Conservation (phyloP, 2,329 filamentous ascomycete genomes). For the Penicillium sp. region DNA sequence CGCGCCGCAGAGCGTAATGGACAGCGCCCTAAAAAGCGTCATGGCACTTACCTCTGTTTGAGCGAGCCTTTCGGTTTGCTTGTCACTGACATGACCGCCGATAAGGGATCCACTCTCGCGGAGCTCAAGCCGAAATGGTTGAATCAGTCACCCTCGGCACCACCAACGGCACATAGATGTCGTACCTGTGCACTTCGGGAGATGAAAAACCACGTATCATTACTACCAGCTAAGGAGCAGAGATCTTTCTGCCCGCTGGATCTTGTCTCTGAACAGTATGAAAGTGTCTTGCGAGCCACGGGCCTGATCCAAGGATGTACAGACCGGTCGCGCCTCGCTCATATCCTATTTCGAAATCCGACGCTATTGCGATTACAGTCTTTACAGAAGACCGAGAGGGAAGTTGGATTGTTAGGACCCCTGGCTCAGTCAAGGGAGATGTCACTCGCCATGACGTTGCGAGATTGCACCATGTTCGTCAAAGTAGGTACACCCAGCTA, state of each 20-base stretch:
- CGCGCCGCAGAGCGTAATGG: slow-evolving; percentile 47
- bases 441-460: slow-evolving; percentile 73
- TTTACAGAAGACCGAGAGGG: slow-evolving; percentile 35
- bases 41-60: slow-evolving; percentile 53
- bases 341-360: slow-evolving; percentile 35
- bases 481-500: slow-evolving; percentile 47
- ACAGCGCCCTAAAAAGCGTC: slow-evolving; percentile 51
- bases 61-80: slow-evolving; percentile 66
- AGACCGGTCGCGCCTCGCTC: slow-evolving; percentile 39
- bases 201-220: slow-evolving; percentile 46
- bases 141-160: slow-evolving; percentile 71
- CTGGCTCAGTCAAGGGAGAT: slow-evolving; percentile 50
- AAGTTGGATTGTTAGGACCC: slow-evolving; percentile 39
- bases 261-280: slow-evolving; percentile 53
- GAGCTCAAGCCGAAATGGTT: slow-evolving; percentile 90
- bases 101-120: slow-evolving; percentile 47
- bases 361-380: slow-evolving; percentile 37
- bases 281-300: slow-evolving; percentile 49
- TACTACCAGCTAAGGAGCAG: slow-evolving; percentile 30
- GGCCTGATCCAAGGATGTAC: slow-evolving; percentile 36
- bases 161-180: slow-evolving; percentile 63
- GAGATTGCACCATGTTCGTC: slow-evolving; percentile 76
- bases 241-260: slow-evolving; percentile 65
- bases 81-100: slow-evolving; percentile 70
- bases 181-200: slow-evolving; percentile 69